Evolutionary conservation across 2,329 filamentous ascomycete species (phyloP), one percentile per base, ranked within the genome.

Genomic region (Talaromyces sp.): DNA sequence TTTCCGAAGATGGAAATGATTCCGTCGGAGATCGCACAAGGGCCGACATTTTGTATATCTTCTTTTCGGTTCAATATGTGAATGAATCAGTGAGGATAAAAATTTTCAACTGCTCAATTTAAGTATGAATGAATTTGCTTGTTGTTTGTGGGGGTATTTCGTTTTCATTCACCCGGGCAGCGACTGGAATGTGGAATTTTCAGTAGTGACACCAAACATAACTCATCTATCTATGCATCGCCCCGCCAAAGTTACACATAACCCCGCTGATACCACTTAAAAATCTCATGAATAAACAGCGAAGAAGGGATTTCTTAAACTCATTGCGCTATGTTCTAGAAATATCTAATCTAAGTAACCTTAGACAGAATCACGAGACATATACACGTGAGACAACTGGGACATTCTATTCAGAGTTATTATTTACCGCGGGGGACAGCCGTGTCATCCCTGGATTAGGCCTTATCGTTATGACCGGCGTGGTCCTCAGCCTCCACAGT

Each of bases 131-230:
- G 9, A 5, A 42, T 5, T 42, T 27, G 22, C 42, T 57, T 17
- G 9, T 49, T 57, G 25, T 57, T 28, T 57, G 52, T 57, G 33
- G 52, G 25, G n/a, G 5, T 47, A 22, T 47, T 42, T 36, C 30
- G 17, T 54, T 42, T 22, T 3, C 33, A 42, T 25, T 57, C 44
- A 51, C 59, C 59, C 4, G 33, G 59, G 49, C 49, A 61, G 59
- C 55, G 36, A 6, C 10, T 49, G 59, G 59, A 61, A 61, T 61
- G 59, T 61, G 55, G 55, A 61, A 61, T 61, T 55, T 54, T 27
- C 33, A 19, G n/a, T 42, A 22, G 44, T 53, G 22, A 44, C 8
- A 2, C 3, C 13, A 8, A 27, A 27, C 44, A 51, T 15, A 51
- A 3, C 19, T 27, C 44, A 51, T 22, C 19, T 22, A 27, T 22